Base-by-base conservation (phyloP, 2,329 filamentous ascomycete genomes). In the Diaporthe ilicicola region DNA sequence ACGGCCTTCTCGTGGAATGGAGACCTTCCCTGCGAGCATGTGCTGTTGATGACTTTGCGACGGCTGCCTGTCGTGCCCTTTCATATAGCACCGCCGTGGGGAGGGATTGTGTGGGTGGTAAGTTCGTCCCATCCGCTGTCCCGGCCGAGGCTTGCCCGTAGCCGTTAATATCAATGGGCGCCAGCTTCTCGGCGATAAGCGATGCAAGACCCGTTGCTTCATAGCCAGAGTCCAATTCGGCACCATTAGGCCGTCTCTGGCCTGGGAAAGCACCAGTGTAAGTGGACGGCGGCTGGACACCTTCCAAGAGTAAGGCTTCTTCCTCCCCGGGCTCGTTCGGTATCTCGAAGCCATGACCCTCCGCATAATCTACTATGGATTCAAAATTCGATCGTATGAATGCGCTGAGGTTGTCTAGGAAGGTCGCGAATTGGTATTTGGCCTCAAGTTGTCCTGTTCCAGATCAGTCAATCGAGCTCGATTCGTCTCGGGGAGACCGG, bases 1-100 rank as follows among this genome's bases (percentile, higher is more conserved):
- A 97, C 0, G 94, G 94, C 34, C 94, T 89, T 39, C 94, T 88
- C 2, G 88, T 89, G 1, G 88, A 90, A 74, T 89, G 87, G 2
- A 87, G 79, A 1, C 88, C 88, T 76, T 90, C 88, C 51, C 88
- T 81, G 34, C 88, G 80, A 2, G 87, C 85, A 67, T 89, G 87
- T 37, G 53, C 39, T 3, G 85, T 84, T 1, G 87, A 85, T 0
- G 86, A 86, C 74, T 89, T 89, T 7, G 87, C 87, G 0, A 89
- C 83, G 0, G 88, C 88, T 3, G 88, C 88, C 74, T 90, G 88
- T 1, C 88, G 84, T 15, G 88, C 88, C 67, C 86, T 85, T 72
- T 90, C 88, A 70, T 90, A 90, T 1, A 90, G 79, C 1, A 86
- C 82, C 0, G 87, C 82, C 24, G 87, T 90, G 0, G 88, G 84